A percentile compares a stretch with the other conserved stretches of the same genome.
Conservation (phyloP, 306 rosid species). For the Abrus pulchellus region DNA sequence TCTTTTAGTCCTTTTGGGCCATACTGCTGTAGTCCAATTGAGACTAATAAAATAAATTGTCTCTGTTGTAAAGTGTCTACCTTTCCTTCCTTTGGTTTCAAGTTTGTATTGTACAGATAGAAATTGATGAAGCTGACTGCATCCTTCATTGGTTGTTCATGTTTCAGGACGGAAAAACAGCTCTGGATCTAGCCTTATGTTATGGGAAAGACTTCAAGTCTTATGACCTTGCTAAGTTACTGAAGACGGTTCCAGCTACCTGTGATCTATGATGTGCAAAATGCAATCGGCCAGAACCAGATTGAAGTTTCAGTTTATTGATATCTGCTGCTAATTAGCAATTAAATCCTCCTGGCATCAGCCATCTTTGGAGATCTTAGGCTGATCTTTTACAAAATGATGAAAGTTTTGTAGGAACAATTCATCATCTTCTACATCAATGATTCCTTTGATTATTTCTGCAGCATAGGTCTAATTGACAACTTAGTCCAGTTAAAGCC, state of each 20-base stretch:
- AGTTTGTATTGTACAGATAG: conserved; percentile 5
- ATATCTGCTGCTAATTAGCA: conserved; percentile 31
- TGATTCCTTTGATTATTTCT: conserved; percentile 32
- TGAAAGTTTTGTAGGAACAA: conserved; percentile 31
- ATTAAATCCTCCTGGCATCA: conserved; percentile 16
- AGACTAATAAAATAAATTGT: conserved; percentile 10
- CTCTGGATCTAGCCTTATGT: conserved; percentile 82
- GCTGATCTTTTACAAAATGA: conserved; percentile 31
- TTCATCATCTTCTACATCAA: conserved; percentile 11
- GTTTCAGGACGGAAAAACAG: conserved; percentile 86
- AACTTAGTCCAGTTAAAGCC: conserved; percentile 17
- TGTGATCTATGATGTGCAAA: conserved; percentile 52
- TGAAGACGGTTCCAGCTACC: conserved; percentile 66
- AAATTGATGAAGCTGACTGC: conserved; percentile 22
- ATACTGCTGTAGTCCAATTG: conserved; percentile 7
- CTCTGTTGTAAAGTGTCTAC: conserved; percentile 22
- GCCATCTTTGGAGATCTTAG: conserved; percentile 37
- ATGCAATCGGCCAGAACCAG: conserved; percentile 7
- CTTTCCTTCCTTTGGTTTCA: background rate
- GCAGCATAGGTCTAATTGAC: conserved; percentile 33
- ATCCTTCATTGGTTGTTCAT: conserved; percentile 33
- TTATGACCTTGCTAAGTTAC: conserved; percentile 77
- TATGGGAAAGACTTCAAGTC: conserved; percentile 93
- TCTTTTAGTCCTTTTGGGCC: conserved; percentile 36
- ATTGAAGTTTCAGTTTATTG: conserved; percentile 29